Base-by-base conservation (phyloP, 2,329 filamentous ascomycete species). In the Neofusicoccum ribis region DNA sequence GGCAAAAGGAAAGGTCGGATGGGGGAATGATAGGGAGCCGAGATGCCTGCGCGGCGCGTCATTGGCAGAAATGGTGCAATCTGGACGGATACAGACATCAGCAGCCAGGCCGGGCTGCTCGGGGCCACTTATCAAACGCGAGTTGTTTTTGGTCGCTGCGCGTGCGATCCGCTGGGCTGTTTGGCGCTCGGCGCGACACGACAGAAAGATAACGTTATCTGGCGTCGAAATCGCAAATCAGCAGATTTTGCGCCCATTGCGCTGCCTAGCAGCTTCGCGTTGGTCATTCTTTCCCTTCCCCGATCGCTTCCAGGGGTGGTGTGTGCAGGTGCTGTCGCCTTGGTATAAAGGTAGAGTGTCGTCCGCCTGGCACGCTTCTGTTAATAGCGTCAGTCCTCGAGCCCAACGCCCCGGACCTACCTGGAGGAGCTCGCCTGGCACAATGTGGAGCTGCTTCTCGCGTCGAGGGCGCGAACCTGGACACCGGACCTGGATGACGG, bases 201-300 rank as follows among this genome's bases (percentile, higher is more conserved):
- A 60, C 27, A 37, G 41, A 60, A 31, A 58, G 56, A 60, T 60
- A 60, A 60, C 56, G 56, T 60, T 60, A 60, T 60, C 56, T 58
- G 56, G 41, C 27, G n/a, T 60, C 8, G 56, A 47, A 60, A 60
- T 60, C 56, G 56, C 56, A 60, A 60, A 60, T 60, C 56, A 60
- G 56, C 56, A 31, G 56, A 44, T 27, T 46, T 37, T 60, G 43
- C 56, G 56, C 56, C 43, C 27, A 34, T 37, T 20, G 56, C 56
- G 56, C 56, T 36, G 56, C 43, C 27, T 46, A 59, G 54, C 39
- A 59, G 41, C 23, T 14, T 47, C 37, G 56, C 56, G 41, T 47
- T 60, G 56, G 56, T 37, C 56, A 60, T 34, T 47, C 15, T 27
- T 47, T 36, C 17, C 34, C 50, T 39, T 37, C 43, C 23, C 41